Evolutionary conservation across 148 eudicot genomes (phyloP), one percentile per base, ranked within the genome.

Genomic region (Persicaria maculosa): DNA sequence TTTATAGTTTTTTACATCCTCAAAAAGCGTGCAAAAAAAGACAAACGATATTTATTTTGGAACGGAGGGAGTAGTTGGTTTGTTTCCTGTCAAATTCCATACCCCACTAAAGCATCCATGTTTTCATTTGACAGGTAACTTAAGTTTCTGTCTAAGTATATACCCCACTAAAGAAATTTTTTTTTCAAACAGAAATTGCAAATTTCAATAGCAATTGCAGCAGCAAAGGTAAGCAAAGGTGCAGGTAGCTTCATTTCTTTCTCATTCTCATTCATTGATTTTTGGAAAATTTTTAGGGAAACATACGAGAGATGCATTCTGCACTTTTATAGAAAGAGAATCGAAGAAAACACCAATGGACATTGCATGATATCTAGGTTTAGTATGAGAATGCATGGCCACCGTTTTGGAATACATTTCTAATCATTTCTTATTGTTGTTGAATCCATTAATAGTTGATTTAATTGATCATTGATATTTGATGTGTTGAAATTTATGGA

Each of bases 291-390:
- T 50, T 46, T 12, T 15, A 22, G 50, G 47, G 15, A 19, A 55
- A 6, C 9, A 90, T 91, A 91, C 96, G 1, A 85, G 97, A 0
- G 97, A 93, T 71, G 86, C 89, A 25, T 93, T 90, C 82, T 90
- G 90, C 81, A 81, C 87, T 4, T 93, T 96, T 69, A 72, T 93
- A 71, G 96, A 87, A 85, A 85, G 50, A 53, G 83, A 90, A 79
- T 87, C 93, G 4, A 76, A 67, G 76, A 88, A 92, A 62, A 82
- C 80, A 64, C 82, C 91, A 7, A 84, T 90, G 1, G 93, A 90
- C 74, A 82, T 73, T 93, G 97, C 88, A 88, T 88, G 80, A 87
- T 84, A 74, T 61, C 80, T 76, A 84, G 84, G 83, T 64, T 74
- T 50, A 78, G 20, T 93, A 52, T 76, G 96, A 78, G 83, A 90